Conservation (phyloP, 306 rosid genomes). For the Argentina anserina region DNA sequence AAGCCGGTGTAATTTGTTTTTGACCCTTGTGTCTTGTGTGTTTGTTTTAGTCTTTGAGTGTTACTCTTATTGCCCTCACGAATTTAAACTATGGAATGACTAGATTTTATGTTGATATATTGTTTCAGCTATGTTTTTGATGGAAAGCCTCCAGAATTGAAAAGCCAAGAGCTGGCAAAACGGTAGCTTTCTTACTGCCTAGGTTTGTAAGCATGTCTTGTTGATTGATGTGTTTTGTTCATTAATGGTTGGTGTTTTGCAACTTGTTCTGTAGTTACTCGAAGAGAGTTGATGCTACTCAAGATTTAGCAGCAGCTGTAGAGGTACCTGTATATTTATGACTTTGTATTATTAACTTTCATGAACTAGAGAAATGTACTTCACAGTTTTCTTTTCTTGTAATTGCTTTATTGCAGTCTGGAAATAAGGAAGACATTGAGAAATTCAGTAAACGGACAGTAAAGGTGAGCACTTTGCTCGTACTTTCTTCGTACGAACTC, state of each 20-base stretch:
- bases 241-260: constrained; percentile 9
- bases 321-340: constrained; percentile 43
- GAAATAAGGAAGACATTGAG: constrained; percentile 86
- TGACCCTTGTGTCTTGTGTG: constrained; percentile 8
- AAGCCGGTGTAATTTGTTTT: constrained; percentile 69
- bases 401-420: constrained; percentile 37
- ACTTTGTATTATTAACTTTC: not conserved
- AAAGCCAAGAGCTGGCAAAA: constrained; percentile 88
- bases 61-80: not conserved
- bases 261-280: constrained; percentile 46
- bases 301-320: constrained; percentile 64
- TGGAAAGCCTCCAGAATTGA: constrained; percentile 88
- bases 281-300: constrained; percentile 77
- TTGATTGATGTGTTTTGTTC: constrained; percentile 1
- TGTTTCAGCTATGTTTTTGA: constrained; percentile 81
- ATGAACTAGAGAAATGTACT: constrained; percentile 6
- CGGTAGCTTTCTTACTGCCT: constrained; percentile 44
- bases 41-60: not conserved
- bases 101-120: not conserved
- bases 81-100: not conserved
- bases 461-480: constrained; percentile 50
- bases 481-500: not conserved
- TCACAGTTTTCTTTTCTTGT: constrained; percentile 26
- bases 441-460: constrained; percentile 94
- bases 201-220: not conserved